A percentile compares a stretch with the other conserved stretches of the same genome.
Conservation (phyloP, 2,329 filamentous ascomycete species). For the Seiridium cupressi region DNA sequence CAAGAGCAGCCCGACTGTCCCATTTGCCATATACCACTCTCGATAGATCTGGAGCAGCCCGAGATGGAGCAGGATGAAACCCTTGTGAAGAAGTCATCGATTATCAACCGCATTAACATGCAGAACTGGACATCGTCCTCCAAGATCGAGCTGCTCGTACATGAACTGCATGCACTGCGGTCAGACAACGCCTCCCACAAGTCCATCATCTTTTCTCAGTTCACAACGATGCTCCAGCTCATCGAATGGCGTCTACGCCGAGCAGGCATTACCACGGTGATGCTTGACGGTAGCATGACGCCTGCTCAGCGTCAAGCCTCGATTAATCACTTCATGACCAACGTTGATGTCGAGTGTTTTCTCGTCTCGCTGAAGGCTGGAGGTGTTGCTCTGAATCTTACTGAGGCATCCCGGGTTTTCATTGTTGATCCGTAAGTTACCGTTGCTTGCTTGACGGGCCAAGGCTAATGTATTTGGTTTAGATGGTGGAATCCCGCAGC, state of each 20-base stretch:
- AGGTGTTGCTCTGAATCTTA: constrained; percentile 91
- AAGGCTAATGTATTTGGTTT: constrained; percentile 9
- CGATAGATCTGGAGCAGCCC: constrained; percentile 91
- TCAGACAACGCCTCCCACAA: constrained; percentile 93
- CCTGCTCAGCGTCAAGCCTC: constrained; percentile 89
- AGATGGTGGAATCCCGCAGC: constrained; percentile 99
- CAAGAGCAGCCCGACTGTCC: constrained; percentile 81
- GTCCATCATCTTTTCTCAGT: constrained; percentile 96
- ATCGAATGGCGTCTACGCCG: constrained; percentile 95
- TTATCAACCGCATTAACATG: constrained; percentile 99
- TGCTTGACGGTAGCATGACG: constrained; percentile 97
- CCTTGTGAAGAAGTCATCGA: constrained; percentile 88
- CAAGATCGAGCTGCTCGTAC: constrained; percentile 95
- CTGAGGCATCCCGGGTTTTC: constrained; percentile 91
- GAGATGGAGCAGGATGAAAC: constrained; percentile 91
- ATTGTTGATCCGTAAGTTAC: constrained; percentile 86
- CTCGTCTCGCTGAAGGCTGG: constrained; percentile 94
- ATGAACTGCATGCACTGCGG: constrained; percentile 87
- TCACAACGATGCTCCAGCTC: constrained; percentile 94
- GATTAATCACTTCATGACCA: constrained; percentile 96
- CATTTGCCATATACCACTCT: constrained; percentile 83
- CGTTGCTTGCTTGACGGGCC: neutral
- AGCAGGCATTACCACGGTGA: constrained; percentile 96
- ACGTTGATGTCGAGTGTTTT: constrained; percentile 92
- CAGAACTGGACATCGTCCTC: constrained; percentile 97